Conservation (phyloP, 345 rosid genomes). For the Pugionium cornutum region DNA sequence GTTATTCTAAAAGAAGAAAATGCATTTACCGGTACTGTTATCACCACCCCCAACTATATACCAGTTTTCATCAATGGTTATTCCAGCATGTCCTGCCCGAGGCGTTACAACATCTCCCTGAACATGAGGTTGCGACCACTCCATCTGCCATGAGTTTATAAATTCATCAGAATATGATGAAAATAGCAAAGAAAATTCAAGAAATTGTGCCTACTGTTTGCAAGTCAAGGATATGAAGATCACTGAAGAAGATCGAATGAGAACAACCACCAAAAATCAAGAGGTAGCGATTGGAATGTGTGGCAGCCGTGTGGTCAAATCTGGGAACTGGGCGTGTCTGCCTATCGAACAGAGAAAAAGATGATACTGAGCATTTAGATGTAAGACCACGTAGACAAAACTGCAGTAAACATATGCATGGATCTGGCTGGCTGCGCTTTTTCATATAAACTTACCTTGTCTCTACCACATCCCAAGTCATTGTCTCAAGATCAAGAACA, state of each 20-base stretch:
- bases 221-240: slow-evolving; percentile 92
- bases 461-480: slow-evolving; percentile 78
- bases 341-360: slow-evolving; percentile 53
- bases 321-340: slow-evolving; percentile 94
- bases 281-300: slow-evolving; percentile 74
- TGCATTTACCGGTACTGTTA: slow-evolving; percentile 71
- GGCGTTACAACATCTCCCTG: slow-evolving; percentile 71
- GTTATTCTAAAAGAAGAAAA: slow-evolving; percentile 16
- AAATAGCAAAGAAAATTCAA: background rate
- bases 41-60: slow-evolving; percentile 97
- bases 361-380: slow-evolving; percentile 39
- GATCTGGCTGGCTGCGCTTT: background rate
- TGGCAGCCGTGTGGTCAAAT: slow-evolving; percentile 92
- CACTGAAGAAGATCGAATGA: slow-evolving; percentile 86
- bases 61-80: slow-evolving; percentile 79
- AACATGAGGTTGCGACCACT: slow-evolving; percentile 90
- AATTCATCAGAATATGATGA: slow-evolving; percentile 26
- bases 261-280: slow-evolving; percentile 95
- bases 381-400: background rate
- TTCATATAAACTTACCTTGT: slow-evolving; percentile 56
- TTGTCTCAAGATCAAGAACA: slow-evolving; percentile 74
- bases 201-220: slow-evolving; percentile 60
- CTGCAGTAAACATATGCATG: background rate
- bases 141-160: slow-evolving; percentile 57
- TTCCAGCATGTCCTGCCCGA: slow-evolving; percentile 94